Base-by-base conservation (phyloP, 805 yeast species). In the Metschnikowia henanensis region DNA sequence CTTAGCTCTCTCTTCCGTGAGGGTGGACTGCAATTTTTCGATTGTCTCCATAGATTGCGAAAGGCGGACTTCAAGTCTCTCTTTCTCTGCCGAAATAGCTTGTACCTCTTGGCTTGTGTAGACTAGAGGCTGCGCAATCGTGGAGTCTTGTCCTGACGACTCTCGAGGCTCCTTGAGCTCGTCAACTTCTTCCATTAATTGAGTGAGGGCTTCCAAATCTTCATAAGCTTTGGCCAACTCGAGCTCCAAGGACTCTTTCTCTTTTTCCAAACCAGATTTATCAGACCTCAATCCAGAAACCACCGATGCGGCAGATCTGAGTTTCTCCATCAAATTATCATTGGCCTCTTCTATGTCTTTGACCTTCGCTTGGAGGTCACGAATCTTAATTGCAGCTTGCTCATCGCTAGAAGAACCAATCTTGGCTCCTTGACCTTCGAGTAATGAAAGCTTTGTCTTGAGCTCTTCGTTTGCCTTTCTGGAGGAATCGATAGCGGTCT, bases 291-390 rank as follows among this genome's bases (percentile, higher is more conserved):
- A 59, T 55, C n/a, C 70, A 61, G 21, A 57, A 25, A 31, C 73
- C 61, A 35, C 65, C 5, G 58, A 39, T 4, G 73, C 71, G 8
- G 72, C 73, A 4, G 72, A 54, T 33, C 75, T 55, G 31, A 72
- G 58, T 43, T 70, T 72, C 35, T 72, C 73, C 64, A 74, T 64
- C 22, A 72, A 57, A 46, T 64, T 70, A 13, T 58, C 59, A 43
- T 66, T 69, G 6, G 52, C 57, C 3, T 56, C 67, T 39, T 68
- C 67, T 7, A 37, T 41, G 12, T 45, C 45, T 21, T 39, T 37
- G 17, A 50, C 23, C 22, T 30, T 39, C 12, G 7, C 30, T 20
- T 48, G 52, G 9, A 50, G 40, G 6, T 48, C 52, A 2, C 43
- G 47, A 30, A 48, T 17, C 29, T 28, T 39, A 60, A 8, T 28